Conservation (phyloP, 768 basidiomycete species). For the Podaxis sp. region DNA sequence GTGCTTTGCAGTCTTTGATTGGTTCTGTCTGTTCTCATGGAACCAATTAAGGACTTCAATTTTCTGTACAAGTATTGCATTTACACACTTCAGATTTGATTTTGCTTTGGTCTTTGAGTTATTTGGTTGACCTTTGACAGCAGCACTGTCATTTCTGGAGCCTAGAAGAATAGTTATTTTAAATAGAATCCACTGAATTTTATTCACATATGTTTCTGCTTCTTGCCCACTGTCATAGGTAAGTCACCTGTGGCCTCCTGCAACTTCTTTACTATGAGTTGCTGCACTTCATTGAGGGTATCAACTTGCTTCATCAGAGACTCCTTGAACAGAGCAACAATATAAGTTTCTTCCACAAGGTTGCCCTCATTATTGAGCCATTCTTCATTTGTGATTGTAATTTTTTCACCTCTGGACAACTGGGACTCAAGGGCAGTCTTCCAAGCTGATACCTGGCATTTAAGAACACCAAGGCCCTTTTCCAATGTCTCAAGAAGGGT, state of each 20-base stretch:
- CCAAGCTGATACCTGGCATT: neutral
- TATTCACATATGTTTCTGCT: neutral
- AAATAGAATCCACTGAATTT: neutral
- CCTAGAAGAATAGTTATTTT: neutral
- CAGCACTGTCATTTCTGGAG: neutral
- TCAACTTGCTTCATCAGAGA: neutral
- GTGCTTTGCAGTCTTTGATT: neutral
- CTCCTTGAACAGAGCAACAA: neutral
- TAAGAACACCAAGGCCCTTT: neutral
- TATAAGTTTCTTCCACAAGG: neutral
- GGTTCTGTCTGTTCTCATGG: neutral
- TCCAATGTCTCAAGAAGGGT: neutral
- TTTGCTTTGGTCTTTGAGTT: neutral
- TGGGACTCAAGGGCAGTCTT: neutral
- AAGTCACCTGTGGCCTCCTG: neutral
- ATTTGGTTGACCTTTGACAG: neutral
- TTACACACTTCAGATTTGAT: neutral
- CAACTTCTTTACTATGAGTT: neutral
- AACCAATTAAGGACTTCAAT: conserved; percentile 10
- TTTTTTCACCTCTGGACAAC: neutral
- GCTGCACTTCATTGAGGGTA: neutral
- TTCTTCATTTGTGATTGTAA: neutral
- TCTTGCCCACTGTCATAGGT: neutral
- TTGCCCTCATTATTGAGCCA: neutral
- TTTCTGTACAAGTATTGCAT: neutral